A percentile compares a stretch with the other conserved stretches of the same genome.
Conservation (phyloP, 148 eudicot species). For the Fagopyrum esculentum region DNA sequence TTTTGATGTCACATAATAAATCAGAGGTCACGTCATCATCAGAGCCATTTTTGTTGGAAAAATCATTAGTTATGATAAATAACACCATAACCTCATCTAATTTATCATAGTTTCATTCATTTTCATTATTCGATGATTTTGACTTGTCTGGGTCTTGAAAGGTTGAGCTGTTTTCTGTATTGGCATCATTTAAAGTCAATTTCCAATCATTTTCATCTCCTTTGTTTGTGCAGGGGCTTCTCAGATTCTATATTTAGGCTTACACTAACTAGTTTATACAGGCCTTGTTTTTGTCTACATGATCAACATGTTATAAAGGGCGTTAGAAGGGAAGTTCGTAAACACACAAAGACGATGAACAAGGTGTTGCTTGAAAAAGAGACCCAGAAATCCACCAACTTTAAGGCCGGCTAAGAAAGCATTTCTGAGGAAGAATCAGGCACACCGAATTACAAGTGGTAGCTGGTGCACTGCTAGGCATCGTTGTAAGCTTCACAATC, state of each 20-base stretch:
- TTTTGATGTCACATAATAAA: too few species aligned
- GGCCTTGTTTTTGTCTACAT: constrained; percentile 29
- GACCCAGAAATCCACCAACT: constrained; percentile 46
- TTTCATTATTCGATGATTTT: background rate
- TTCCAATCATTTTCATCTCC: background rate
- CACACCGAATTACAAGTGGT: constrained; percentile 77
- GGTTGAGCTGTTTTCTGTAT: constrained; percentile 19
- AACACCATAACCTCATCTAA: too few species aligned
- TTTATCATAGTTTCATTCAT: too few species aligned
- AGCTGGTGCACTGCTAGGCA: constrained; percentile 78
- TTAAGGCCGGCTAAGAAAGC: constrained; percentile 14
- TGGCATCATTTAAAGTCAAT: constrained; percentile 31
- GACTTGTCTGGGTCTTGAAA: constrained; percentile 38
- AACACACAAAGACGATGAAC: background rate
- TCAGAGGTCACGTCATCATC: too few species aligned
- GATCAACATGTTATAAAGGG: constrained; percentile 40
- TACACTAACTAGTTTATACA: constrained; percentile 65
- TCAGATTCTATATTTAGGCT: constrained; percentile 79
- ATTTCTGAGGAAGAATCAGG: constrained; percentile 50
- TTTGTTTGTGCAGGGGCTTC: constrained; percentile 61
- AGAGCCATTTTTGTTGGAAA: too few species aligned
- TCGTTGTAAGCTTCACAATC: constrained; percentile 56
- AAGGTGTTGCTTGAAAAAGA: constrained; percentile 40
- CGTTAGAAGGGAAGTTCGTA: constrained; percentile 92
- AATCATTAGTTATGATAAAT: too few species aligned